Conservation (phyloP, 2,329 filamentous ascomycete genomes). For the Venturia effusa region DNA sequence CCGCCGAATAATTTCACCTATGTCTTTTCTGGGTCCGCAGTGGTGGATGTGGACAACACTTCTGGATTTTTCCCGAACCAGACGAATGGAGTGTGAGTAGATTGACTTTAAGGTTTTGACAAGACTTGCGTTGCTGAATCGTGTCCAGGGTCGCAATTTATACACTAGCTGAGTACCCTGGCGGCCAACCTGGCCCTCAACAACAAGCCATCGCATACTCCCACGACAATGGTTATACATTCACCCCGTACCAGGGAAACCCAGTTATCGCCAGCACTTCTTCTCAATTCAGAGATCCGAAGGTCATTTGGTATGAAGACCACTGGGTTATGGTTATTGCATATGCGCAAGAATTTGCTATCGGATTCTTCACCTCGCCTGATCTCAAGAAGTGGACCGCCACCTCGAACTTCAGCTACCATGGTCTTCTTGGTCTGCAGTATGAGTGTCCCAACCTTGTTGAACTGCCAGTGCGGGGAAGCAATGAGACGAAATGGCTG, state of each 20-base stretch:
- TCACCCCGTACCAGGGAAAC: slow-evolving; percentile 48
- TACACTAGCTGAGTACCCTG: slow-evolving; percentile 33
- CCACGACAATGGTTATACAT: slow-evolving; percentile 49
- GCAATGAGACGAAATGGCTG: slow-evolving; percentile 32
- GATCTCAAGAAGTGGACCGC: slow-evolving; percentile 49
- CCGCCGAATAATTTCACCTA: slow-evolving; percentile 44
- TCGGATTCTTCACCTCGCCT: slow-evolving; percentile 51
- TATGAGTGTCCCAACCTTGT: slow-evolving; percentile 57
- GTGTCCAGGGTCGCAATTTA: slow-evolving; percentile 43
- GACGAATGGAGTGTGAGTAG: slow-evolving; percentile 39
- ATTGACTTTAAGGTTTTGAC: neutral
- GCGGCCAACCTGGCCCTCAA: slow-evolving; percentile 31
- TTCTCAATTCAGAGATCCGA: slow-evolving; percentile 53
- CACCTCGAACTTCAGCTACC: slow-evolving; percentile 46
- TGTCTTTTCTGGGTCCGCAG: slow-evolving; percentile 44
- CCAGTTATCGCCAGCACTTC: slow-evolving; percentile 47
- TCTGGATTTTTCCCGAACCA: slow-evolving; percentile 54
- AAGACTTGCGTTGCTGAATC: neutral
- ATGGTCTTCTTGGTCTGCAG: slow-evolving; percentile 43
- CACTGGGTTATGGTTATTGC: slow-evolving; percentile 49
- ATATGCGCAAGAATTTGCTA: slow-evolving; percentile 42
- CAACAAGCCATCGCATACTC: slow-evolving; percentile 53
- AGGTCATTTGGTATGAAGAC: slow-evolving; percentile 47
- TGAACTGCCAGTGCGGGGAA: slow-evolving; percentile 38
- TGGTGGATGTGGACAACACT: slow-evolving; percentile 53